Evolutionary conservation across 257 asterid genomes (phyloP), one percentile per base, ranked within the genome.

Genomic region (Nicotiana attenuata): DNA sequence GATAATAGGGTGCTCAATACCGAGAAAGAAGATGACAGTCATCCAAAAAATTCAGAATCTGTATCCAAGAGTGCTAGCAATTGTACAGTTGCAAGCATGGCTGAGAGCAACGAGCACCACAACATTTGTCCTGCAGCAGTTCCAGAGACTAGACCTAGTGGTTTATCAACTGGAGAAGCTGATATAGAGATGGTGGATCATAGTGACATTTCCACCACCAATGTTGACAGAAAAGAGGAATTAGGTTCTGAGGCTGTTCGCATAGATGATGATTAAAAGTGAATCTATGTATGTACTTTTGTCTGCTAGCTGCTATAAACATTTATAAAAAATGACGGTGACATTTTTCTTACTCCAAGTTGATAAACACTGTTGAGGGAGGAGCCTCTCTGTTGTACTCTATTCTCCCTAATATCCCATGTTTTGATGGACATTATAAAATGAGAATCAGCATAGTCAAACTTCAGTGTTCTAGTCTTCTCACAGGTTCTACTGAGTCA

Each of bases 1-100:
- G 78, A 80, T 71, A 65, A 78, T 71, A 10, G 11, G 20, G 79
- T 78, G 60, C 59, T 73, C 52, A 86, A 80, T 80, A 86, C 80
- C 52, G 87, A 61, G 67, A 38, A 83, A 52, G 81, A 41, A 69
- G 52, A 80, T 17, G 77, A 11, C 5, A 26, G 45, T 45, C 19
- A 17, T 31, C 20, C 20, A 47, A 53, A 35, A 45, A 53, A 80
- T 3, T 53, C 65, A 15, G 50, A 45, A 20, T 52, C 64, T 80
- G 76, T 33, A 65, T 65, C 77, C 45, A 69, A 50, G 78, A 65
- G 61, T 47, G 79, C 16, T 47, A 73, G 65, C 28, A 28, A 65
- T 19, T 55, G 47, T 47, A 45, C 56, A 35, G 73, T 41, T 11
- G 55, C 26, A 22, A 57, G 45, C 55, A 45, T 60, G 69, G 52